These are phyloP conservation scores for Penicillium daleae DNA, from an alignment of 495 filamentous ascomycete species.

Conservation along the genomic window DNA sequence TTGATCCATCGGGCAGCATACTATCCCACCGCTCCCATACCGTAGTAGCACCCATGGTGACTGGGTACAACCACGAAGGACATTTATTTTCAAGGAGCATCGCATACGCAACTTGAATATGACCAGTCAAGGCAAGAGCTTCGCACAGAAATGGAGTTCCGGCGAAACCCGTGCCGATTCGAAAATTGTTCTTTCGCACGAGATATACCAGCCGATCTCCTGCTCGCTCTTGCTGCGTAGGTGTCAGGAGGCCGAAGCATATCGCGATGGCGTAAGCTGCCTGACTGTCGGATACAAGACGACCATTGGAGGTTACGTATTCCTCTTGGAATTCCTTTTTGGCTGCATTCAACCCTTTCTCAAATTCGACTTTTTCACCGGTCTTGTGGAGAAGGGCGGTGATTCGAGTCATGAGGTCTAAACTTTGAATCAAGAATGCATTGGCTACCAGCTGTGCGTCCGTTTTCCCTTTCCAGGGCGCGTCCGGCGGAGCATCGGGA, in stretches of 20 bases:
- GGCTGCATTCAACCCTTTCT: neutral
- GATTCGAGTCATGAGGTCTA: neutral
- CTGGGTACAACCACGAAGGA: neutral
- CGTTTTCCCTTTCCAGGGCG: neutral
- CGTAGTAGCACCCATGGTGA: neutral
- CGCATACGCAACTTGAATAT: neutral
- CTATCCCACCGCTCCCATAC: neutral
- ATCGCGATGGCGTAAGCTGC: neutral
- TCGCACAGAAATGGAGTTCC: neutral
- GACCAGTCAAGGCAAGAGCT: neutral
- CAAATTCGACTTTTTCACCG: neutral
- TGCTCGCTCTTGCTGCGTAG: neutral
- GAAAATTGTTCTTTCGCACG: neutral
- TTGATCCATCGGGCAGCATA: neutral
- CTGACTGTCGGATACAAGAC: neutral
- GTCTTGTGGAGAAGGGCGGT: neutral
- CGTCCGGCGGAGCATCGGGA: neutral
- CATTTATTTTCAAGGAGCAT: neutral
- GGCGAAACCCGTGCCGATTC: neutral
- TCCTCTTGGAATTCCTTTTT: neutral
- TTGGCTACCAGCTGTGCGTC: conserved; percentile 1
- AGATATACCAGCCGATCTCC: neutral
- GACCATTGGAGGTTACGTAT: neutral
- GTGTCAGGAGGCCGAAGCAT: neutral
- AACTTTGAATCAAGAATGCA: neutral